Percentiles rank a stretch among this genome's conserved stretches.
Conservation (phyloP, 352 stramenopile genomes). For the Pythium biforme region DNA sequence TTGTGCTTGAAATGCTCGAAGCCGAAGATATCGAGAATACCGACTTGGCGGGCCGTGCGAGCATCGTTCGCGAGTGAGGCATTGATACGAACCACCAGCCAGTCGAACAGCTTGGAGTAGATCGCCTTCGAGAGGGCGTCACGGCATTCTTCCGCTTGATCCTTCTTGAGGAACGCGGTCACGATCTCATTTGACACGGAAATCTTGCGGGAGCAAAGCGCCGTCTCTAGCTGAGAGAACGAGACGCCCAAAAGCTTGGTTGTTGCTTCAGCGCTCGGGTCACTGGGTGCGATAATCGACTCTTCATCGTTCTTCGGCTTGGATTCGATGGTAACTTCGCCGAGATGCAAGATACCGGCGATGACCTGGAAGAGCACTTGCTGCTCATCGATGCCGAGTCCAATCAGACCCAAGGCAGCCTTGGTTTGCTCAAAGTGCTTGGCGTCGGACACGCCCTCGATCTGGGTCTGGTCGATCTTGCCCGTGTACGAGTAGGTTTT, state of each 20-base stretch:
- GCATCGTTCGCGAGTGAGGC: slow-evolving; percentile 63
- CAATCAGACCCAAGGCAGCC: slow-evolving; percentile 61
- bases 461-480: slow-evolving; percentile 50
- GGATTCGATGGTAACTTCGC: slow-evolving; percentile 91
- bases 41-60: slow-evolving; percentile 64
- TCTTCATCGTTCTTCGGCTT: slow-evolving; percentile 75
- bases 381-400: slow-evolving; percentile 55
- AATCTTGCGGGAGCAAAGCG: slow-evolving; percentile 67
- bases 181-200: slow-evolving; percentile 68
- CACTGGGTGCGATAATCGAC: slow-evolving; percentile 40
- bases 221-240: slow-evolving; percentile 51
- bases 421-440: slow-evolving; percentile 72
- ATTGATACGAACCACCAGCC: slow-evolving; percentile 92
- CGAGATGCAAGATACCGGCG: slow-evolving; percentile 94
- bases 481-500: slow-evolving; percentile 67
- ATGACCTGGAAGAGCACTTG: slow-evolving; percentile 70
- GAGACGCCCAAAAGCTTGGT: slow-evolving; percentile 62
- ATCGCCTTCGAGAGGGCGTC: slow-evolving; percentile 95
- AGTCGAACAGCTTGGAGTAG: slow-evolving; percentile 96
- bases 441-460: slow-evolving; percentile 72
- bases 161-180: slow-evolving; percentile 73
- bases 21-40: slow-evolving; percentile 94
- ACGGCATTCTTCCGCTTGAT: slow-evolving; percentile 88
- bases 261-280: slow-evolving; percentile 36
- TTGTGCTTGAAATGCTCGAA: slow-evolving; percentile 95